phyloP scores from a whole-genome alignment of 768 basidiomycete species.

The Rhizopogon salebrosus region DNA sequence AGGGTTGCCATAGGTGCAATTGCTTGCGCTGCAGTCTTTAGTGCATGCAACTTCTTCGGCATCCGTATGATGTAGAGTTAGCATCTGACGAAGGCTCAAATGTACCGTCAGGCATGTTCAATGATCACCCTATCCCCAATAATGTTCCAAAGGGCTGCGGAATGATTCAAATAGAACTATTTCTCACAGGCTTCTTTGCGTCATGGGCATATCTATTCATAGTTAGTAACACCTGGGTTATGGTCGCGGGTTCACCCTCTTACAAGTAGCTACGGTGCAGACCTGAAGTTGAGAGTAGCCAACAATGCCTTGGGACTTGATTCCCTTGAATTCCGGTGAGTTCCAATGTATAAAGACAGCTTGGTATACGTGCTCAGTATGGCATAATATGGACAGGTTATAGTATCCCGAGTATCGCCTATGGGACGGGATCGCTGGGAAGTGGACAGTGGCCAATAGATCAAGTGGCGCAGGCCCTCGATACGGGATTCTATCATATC shows the following conservation, averaged over 20 bases:
- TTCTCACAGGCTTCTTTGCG: neutral
- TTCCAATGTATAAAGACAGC: neutral
- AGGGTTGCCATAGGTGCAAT: slow-evolving; percentile 1
- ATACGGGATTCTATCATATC: slow-evolving; percentile 58
- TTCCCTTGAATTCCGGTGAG: slow-evolving; percentile 57
- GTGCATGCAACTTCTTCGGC: neutral
- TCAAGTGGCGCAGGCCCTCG: slow-evolving; percentile 58
- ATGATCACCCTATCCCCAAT: too few relatives aligned
- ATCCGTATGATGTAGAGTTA: neutral
- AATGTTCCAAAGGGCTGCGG: neutral
- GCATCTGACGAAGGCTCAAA: neutral
- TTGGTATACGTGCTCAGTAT: neutral
- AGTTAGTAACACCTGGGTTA: neutral
- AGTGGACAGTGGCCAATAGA: slow-evolving; percentile 47
- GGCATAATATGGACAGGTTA: slow-evolving; percentile 29
- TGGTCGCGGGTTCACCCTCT: neutral
- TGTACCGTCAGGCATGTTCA: neutral
- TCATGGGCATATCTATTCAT: neutral
- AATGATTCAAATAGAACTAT: neutral
- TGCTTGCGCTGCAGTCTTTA: neutral
- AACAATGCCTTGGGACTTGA: slow-evolving; percentile 54
- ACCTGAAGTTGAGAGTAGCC: too few relatives aligned
- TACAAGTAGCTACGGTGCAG: neutral
- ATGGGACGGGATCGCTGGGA: slow-evolving; percentile 63
- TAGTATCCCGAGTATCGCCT: slow-evolving; percentile 44